Percentiles rank a stretch among this genome's conserved stretches.
Evolutionary conservation across 1,284 basidiomycete genomes (phyloP).

Genomic region (Papiliotrema laurentii): DNA sequence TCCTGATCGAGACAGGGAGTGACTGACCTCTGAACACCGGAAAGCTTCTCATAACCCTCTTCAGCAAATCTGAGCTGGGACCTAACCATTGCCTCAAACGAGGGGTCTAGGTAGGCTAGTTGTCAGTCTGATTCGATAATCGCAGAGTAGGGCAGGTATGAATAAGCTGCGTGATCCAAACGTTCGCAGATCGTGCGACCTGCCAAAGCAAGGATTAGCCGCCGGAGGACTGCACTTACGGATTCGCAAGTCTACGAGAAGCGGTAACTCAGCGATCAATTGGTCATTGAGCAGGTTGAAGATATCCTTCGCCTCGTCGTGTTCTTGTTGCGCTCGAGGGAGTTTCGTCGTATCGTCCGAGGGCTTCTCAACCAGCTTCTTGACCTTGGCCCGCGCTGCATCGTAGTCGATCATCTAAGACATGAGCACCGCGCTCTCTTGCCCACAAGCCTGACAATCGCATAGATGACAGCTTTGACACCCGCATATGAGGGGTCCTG

Average conservation of each 20-base stretch:
- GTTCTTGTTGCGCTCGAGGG: constrained; percentile 86
- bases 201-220: background rate
- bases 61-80: constrained; percentile 96
- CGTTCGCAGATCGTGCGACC: too few relatives aligned
- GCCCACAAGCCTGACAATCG: too few relatives aligned
- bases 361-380: constrained; percentile 89
- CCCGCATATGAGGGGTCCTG: background rate
- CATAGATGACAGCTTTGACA: background rate
- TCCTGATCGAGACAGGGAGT: background rate
- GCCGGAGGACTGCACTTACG: constrained; percentile 50
- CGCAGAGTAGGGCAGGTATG: too few relatives aligned
- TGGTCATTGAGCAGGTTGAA: constrained; percentile 93
- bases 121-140: constrained; percentile 1
- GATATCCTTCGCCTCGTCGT: constrained; percentile 87
- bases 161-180: too few relatives aligned
- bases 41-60: constrained; percentile 96
- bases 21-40: constrained; percentile 80
- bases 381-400: constrained; percentile 77
- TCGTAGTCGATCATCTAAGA: constrained; percentile 89
- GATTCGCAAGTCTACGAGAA: constrained; percentile 87
- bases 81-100: constrained; percentile 97
- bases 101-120: constrained; percentile 82
- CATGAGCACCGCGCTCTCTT: too few relatives aligned
- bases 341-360: constrained; percentile 88
- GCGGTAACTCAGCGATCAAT: constrained; percentile 83